A percentile compares a stretch with the other conserved stretches of the same genome.
phyloP scores from a whole-genome alignment of 257 asterid species.

The Plantago ovata region DNA sequence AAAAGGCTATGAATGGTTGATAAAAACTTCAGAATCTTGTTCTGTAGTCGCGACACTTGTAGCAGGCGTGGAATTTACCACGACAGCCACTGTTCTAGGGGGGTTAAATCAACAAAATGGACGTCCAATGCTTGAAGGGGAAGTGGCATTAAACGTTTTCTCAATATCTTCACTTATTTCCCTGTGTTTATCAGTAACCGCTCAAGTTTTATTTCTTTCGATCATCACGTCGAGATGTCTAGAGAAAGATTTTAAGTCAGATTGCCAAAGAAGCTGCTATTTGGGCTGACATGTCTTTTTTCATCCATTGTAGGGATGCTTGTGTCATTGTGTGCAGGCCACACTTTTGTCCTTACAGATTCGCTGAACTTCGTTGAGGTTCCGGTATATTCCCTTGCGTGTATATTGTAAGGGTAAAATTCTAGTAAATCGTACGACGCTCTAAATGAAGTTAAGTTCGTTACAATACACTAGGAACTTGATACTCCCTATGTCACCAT shows the following conservation, averaged over 20 bases:
- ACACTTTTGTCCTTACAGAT: too few species aligned
- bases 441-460: too few species aligned
- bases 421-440: too few species aligned
- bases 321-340: conserved; percentile 55
- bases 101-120: conserved; percentile 39
- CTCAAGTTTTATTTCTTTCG: conserved; percentile 53
- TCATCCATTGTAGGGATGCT: conserved; percentile 50
- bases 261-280: conserved; percentile 47
- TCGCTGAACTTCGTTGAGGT: conserved; percentile 24
- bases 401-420: too few species aligned
- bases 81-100: conserved; percentile 56
- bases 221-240: conserved; percentile 56
- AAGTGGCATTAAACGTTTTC: conserved; percentile 33
- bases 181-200: conserved; percentile 55
- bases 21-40: conserved; percentile 64
- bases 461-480: too few species aligned
- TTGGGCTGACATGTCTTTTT: conserved; percentile 45
- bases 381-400: conserved; percentile 40
- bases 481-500: too few species aligned
- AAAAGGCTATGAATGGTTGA: conserved; percentile 45
- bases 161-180: conserved; percentile 41
- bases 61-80: conserved; percentile 61
- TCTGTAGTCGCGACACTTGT: conserved; percentile 57
- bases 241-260: conserved; percentile 35
- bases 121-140: conserved; percentile 26